Conservation (phyloP, 306 rosid species). For the Fragaria iinumae region DNA sequence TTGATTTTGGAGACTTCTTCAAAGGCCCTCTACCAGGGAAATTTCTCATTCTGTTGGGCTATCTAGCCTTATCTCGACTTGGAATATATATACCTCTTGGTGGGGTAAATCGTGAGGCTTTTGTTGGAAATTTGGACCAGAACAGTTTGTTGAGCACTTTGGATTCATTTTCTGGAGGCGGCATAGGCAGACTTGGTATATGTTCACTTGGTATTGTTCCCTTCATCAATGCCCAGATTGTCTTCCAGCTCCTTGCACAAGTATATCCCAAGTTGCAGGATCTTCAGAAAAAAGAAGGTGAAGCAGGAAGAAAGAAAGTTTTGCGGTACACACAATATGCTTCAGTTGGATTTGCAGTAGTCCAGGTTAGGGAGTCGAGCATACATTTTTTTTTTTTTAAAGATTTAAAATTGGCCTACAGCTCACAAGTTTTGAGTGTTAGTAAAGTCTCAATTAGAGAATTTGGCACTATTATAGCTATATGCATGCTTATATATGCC, state of each 20-base stretch:
- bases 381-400: background rate
- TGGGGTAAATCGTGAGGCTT: conserved; percentile 94
- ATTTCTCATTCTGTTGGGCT: conserved; percentile 84
- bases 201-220: conserved; percentile 97
- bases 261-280: conserved; percentile 92
- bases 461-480: background rate
- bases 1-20: conserved; percentile 94
- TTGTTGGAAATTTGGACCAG: conserved; percentile 88
- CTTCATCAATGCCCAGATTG: conserved; percentile 91
- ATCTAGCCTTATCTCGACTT: conserved; percentile 79
- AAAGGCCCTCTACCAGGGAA: conserved; percentile 93
- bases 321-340: conserved; percentile 90
- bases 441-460: background rate
- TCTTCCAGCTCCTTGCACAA: conserved; percentile 97
- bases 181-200: conserved; percentile 91
- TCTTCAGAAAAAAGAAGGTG: conserved; percentile 95
- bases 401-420: background rate
- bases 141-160: conserved; percentile 83
- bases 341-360: conserved; percentile 91
- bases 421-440: background rate
- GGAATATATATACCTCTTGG: conserved; percentile 93
- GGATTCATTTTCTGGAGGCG: conserved; percentile 97
- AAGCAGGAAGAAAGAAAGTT: conserved; percentile 91
- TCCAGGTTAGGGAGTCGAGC: conserved; percentile 59
- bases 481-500: background rate